Base-by-base conservation (phyloP, 2,329 filamentous ascomycete genomes). In the Fusarium sp. region DNA sequence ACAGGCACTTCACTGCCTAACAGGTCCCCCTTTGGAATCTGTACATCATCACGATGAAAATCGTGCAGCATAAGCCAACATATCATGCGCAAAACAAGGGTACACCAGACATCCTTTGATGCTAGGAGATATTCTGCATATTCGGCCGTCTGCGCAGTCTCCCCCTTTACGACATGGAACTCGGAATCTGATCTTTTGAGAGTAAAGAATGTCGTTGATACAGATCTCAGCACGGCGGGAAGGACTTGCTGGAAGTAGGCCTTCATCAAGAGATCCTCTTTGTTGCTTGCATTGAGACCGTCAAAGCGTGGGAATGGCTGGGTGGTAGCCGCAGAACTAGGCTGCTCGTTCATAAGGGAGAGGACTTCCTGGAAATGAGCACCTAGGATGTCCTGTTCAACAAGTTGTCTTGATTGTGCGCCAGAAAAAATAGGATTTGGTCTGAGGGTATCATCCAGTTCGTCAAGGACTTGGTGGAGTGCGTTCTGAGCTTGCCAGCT, bases 11-110 rank as follows among this genome's bases (percentile, higher is more conserved):
- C 24, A 13, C 40, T 65, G 4, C 45, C 62, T 42, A 59, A 43
- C 3, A 65, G 1, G 28, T 14, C 17, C 22, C 60, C 53, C 10
- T 65, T 65, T 24, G 47, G 24, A 34, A 65, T 40, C 31, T 53
- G 60, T 5, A 65, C 53, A 47, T 65, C 60, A 21, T 65, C 53
- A 0, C 5, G 5, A 21, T 65, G 36, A 6, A 65, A 60, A 1
- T 65, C 53, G 24, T 65, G 62, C 4, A 65, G 5, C 40, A 49
- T 65, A 0, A 65, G 60, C 62, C 62, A 65, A 2, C 31, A 65
- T 7, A 65, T 44, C 60, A 65, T 65, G 13, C 60, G 33, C 7
- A 65, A 9, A 13, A 65, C 31, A 34, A 65, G 33, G 28, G n/a
- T 44, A 4, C 45, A 65, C 62, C 62, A 65, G 0, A 44, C 6